These are phyloP conservation scores for Mucor mucedo DNA, from an alignment of 371 early-diverging fungal genomes.

Conservation along the genomic window DNA sequence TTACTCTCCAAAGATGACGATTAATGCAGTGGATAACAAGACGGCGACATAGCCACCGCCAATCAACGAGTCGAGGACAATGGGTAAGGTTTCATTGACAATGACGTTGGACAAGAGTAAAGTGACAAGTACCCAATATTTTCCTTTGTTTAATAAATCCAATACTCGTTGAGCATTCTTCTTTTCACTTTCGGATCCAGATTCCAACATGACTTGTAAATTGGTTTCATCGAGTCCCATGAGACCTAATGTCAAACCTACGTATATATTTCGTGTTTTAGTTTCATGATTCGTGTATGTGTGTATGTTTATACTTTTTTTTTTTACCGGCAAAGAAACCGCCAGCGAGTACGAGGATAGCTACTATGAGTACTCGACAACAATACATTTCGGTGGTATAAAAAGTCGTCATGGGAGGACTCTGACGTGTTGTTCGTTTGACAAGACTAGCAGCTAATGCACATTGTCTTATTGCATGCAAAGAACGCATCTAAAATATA, in stretches of 20 bases:
- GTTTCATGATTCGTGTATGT: neutral
- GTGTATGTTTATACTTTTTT: neutral
- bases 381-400: neutral
- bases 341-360: slow-evolving; percentile 16
- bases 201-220: slow-evolving; percentile 69
- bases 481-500: neutral
- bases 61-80: slow-evolving; percentile 80
- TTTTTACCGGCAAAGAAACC: slow-evolving; percentile 29
- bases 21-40: slow-evolving; percentile 81
- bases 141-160: slow-evolving; percentile 70
- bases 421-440: neutral
- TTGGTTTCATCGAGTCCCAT: slow-evolving; percentile 79
- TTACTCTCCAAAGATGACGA: slow-evolving; percentile 94
- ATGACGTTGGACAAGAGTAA: slow-evolving; percentile 89
- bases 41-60: slow-evolving; percentile 87
- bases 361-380: neutral
- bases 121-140: slow-evolving; percentile 88
- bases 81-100: slow-evolving; percentile 93
- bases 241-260: slow-evolving; percentile 83
- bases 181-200: slow-evolving; percentile 70
- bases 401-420: neutral
- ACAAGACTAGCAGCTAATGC: neutral
- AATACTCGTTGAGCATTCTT: slow-evolving; percentile 73
- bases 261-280: too few relatives aligned
- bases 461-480: neutral